Conservation (phyloP, 108 stramenopile species). For the Skeletonema tropicum region DNA sequence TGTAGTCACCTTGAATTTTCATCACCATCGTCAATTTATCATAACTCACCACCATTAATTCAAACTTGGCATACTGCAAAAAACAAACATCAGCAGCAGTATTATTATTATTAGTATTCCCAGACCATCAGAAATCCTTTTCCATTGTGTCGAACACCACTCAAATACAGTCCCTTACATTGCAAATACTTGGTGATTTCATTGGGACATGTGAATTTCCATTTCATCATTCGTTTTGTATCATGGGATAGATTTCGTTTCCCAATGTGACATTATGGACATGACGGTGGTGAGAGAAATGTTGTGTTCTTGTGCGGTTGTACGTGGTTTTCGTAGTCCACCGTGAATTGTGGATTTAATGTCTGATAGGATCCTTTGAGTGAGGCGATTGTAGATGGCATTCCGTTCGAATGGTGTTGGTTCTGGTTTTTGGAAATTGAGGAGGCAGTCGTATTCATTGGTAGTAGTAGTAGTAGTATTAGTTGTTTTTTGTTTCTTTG, state of each 20-base stretch:
- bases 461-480: background rate
- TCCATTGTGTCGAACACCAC: slow-evolving; percentile 5
- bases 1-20: slow-evolving; percentile 1
- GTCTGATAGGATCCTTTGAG: background rate
- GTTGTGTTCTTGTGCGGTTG: background rate
- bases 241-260: background rate
- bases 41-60: background rate
- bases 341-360: background rate
- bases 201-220: background rate
- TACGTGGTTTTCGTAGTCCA: background rate
- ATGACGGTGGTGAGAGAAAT: background rate
- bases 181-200: background rate
- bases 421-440: background rate
- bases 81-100: background rate
- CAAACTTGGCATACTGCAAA: slow-evolving; percentile 1
- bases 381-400: background rate
- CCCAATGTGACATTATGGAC: background rate
- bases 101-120: background rate
- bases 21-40: background rate
- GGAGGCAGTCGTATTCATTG: background rate
- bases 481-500: background rate
- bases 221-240: background rate
- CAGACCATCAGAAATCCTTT: background rate
- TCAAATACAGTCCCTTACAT: background rate
- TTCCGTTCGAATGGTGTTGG: background rate